phyloP scores from a whole-genome alignment of 345 rosid species.

The Camelina sativa region DNA sequence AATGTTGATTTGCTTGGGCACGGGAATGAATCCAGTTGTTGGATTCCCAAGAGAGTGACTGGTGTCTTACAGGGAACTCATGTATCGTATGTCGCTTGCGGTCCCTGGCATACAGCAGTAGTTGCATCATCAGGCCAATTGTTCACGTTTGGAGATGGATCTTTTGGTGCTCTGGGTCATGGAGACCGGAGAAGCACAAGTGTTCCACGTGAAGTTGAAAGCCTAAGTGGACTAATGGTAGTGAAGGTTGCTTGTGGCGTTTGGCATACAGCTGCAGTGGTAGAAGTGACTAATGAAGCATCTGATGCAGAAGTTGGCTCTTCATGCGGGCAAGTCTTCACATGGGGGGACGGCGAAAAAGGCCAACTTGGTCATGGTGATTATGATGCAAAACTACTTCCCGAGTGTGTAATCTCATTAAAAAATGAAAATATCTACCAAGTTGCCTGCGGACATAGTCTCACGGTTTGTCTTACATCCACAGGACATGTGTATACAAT shows the following conservation, averaged over 20 bases:
- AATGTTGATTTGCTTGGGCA: slow-evolving; percentile 76
- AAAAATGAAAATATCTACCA: slow-evolving; percentile 53
- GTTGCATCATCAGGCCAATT: slow-evolving; percentile 74
- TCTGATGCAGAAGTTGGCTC: slow-evolving; percentile 51
- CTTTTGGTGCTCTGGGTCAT: slow-evolving; percentile 89
- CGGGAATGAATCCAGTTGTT: slow-evolving; percentile 75
- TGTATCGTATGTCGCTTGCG: slow-evolving; percentile 70
- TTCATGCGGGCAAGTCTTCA: slow-evolving; percentile 59
- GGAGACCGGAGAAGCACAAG: slow-evolving; percentile 65
- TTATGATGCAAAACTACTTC: slow-evolving; percentile 62
- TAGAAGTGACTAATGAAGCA: slow-evolving; percentile 56
- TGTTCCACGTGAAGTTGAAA: slow-evolving; percentile 79
- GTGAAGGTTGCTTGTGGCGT: slow-evolving; percentile 81
- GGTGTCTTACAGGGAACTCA: slow-evolving; percentile 61
- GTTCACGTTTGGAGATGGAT: slow-evolving; percentile 96
- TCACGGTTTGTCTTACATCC: slow-evolving; percentile 73
- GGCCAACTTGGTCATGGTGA: slow-evolving; percentile 84
- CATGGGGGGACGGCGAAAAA: slow-evolving; percentile 90
- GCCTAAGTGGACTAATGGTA: slow-evolving; percentile 59
- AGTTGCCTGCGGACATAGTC: slow-evolving; percentile 74
- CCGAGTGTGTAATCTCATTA: slow-evolving; percentile 57
- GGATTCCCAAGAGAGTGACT: slow-evolving; percentile 77
- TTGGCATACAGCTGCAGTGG: slow-evolving; percentile 94
- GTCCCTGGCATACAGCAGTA: slow-evolving; percentile 89
- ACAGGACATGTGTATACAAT: slow-evolving; percentile 78